Evolutionary conservation across 192 early-diverging fungal genomes (phyloP).

Genomic region (Polychytrium aggregatum): DNA sequence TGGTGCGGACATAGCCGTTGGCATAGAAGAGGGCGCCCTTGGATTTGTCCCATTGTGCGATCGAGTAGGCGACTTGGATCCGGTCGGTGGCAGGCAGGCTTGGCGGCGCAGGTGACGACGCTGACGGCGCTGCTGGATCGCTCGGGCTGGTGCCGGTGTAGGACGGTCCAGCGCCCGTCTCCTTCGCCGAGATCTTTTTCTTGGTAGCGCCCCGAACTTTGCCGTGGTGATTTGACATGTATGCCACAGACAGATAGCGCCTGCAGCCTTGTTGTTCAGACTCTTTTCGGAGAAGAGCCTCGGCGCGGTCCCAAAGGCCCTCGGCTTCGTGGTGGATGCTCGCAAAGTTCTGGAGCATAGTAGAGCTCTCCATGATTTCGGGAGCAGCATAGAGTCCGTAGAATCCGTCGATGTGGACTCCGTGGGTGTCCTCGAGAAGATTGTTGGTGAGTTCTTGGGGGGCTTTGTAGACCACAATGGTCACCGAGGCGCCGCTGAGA

Average conservation of each 20-base stretch:
- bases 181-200: no score
- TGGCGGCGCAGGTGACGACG: neutral
- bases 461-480: constrained; percentile 5
- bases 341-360: no score
- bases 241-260: no score
- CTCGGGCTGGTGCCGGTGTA: no score
- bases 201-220: no score
- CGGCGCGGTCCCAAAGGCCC: no score
- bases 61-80: constrained; percentile 9
- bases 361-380: no score
- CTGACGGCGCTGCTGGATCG: neutral
- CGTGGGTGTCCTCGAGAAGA: neutral
- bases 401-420: constrained; percentile 13
- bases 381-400: constrained; percentile 11
- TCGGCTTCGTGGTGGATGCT: no score
- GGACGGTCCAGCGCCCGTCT: no score
- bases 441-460: constrained; percentile 4
- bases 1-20: constrained; percentile 7
- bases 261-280: no score
- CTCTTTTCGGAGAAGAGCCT: no score
- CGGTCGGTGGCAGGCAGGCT: neutral
- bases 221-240: no score
- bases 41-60: constrained; percentile 5
- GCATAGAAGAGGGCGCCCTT: constrained; percentile 3
- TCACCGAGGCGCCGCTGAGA: constrained; percentile 16